Base-by-base conservation (phyloP, 148 eudicot species). In the Arctostaphylos glauca region DNA sequence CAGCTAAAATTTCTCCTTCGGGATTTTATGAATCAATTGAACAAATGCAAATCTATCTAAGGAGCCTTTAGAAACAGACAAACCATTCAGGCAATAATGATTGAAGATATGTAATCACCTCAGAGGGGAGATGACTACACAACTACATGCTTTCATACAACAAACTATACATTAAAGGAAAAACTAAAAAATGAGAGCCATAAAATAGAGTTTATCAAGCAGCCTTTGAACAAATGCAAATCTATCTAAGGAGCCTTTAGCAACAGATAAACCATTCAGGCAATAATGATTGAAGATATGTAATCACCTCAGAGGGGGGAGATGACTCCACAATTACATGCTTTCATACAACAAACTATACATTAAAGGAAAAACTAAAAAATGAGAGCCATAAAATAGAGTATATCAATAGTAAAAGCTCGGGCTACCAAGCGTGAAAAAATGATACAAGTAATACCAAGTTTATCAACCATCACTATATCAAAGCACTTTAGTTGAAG, bases 401-500 rank as follows among this genome's bases (percentile, higher is more conserved):
- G 25, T 44, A 12, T 7, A 19, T 8, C 6, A 50, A 23, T 38
- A 14, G 96, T 92, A 94, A 58, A 41, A 77, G 49, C 80, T 7
- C 5, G 25, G 18, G 0, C 21, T 41, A 38, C 62, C 2, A 38
- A 76, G 10, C 14, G 46, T 47, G 6, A 31, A 56, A 55, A 74
- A 49, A 76, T 25, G 41, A 6, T 25, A 77, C 74, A 43, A 56
- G 53, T 38, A 75, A 21, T 64, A 64, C 3, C 43, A 16, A 50
- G 43, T 50, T 48, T 7, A 53, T 53, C 38, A 49, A 74, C 49
- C 56, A 75, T 13, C 41, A 48, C 10, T 5, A 31, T 52, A 53
- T 1, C 48, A n/a, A 55, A 38, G 21, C 64, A 77, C 19, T 56
- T 41, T 31, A 49, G n/a, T 50, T 13, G 74, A 80, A 66, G 74